phyloP scores from a whole-genome alignment of 2,329 filamentous ascomycete genomes.

The Alternaria triticimaculans region DNA sequence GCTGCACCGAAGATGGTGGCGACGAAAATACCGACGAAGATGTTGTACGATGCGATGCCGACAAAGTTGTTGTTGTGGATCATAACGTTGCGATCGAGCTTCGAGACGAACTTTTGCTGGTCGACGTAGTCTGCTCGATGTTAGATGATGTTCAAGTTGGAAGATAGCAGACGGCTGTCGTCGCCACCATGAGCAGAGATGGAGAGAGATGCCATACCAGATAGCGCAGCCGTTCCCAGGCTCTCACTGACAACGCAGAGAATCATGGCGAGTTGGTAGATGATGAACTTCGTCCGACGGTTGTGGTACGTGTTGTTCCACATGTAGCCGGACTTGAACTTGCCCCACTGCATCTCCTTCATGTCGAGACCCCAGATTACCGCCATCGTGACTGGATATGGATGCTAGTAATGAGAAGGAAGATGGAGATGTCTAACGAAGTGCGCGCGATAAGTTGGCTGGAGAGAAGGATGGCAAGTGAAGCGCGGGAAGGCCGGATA shows the following conservation, averaged over 20 bases:
- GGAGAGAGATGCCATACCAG: conserved; percentile 48
- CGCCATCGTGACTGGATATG: conserved; percentile 29
- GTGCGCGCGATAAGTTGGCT: neutral
- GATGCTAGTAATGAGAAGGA: neutral
- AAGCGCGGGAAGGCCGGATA: neutral
- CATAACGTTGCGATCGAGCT: conserved; percentile 47
- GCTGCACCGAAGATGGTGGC: conserved; percentile 65
- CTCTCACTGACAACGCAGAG: conserved; percentile 64
- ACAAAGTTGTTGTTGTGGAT: conserved; percentile 64
- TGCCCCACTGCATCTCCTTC: conserved; percentile 63
- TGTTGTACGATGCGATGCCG: conserved; percentile 64
- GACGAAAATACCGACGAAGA: conserved; percentile 64
- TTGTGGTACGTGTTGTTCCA: conserved; percentile 63
- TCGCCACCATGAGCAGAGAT: neutral
- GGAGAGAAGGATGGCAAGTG: neutral
- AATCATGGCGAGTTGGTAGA: conserved; percentile 67
- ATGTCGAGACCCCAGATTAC: conserved; percentile 66
- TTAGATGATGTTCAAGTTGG: neutral
- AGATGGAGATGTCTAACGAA: neutral
- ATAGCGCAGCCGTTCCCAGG: conserved; percentile 62
- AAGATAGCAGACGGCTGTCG: neutral
- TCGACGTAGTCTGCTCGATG: conserved; percentile 58
- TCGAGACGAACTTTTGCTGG: conserved; percentile 58
- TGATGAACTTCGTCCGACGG: conserved; percentile 64
- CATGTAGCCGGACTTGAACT: conserved; percentile 66